Evolutionary conservation across 2,329 filamentous ascomycete species (phyloP).

Genomic region (Monosporascus sp.): DNA sequence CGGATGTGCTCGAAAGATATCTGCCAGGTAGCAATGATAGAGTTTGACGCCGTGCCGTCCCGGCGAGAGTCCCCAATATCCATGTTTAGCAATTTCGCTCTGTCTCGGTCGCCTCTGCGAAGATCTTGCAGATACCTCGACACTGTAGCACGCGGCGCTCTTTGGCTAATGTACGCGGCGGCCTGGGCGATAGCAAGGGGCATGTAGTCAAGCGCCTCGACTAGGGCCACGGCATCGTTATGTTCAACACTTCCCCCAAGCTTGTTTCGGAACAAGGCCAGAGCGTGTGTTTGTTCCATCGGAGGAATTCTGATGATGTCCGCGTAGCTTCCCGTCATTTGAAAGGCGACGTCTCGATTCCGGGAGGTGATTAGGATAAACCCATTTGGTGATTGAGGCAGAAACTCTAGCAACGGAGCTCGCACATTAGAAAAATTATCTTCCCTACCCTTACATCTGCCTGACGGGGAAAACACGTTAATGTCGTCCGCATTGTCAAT

Average conservation of each 20-base stretch:
- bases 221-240: slow-evolving; percentile 15
- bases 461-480: too few species aligned
- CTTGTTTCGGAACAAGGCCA: too few species aligned
- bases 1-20: slow-evolving; percentile 33
- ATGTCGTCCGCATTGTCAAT: too few species aligned
- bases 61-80: slow-evolving; percentile 27
- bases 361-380: too few species aligned
- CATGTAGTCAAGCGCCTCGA: slow-evolving; percentile 24
- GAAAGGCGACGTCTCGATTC: too few species aligned
- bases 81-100: slow-evolving; percentile 20
- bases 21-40: slow-evolving; percentile 32
- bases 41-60: slow-evolving; percentile 27
- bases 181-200: slow-evolving; percentile 31
- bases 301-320: too few species aligned
- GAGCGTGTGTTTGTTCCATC: too few species aligned
- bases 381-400: too few species aligned
- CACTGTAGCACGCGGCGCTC: slow-evolving; percentile 23
- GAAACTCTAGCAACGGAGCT: too few species aligned
- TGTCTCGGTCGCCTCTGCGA: slow-evolving; percentile 23
- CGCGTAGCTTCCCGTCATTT: too few species aligned
- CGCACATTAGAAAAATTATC: too few species aligned
- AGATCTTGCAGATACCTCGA: slow-evolving; percentile 34
- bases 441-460: too few species aligned
- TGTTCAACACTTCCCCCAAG: slow-evolving; percentile 3
- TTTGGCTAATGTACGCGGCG: slow-evolving; percentile 25